These are phyloP conservation scores for Epithele typhae DNA, from an alignment of 768 basidiomycete species.

Conservation along the genomic window DNA sequence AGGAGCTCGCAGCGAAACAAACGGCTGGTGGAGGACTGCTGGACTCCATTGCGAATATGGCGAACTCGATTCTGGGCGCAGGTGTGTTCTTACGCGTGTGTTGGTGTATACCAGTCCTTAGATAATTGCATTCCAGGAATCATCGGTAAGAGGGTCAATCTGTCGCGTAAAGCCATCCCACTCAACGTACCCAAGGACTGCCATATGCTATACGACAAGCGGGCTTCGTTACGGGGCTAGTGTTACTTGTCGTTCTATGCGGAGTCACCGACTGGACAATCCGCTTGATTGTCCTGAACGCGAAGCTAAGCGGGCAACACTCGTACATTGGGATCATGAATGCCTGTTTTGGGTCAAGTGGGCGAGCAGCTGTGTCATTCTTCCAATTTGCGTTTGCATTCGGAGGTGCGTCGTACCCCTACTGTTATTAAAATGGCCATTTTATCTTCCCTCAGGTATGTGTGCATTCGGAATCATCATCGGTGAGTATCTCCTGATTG, in stretches of 20 bases:
- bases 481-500: constrained; percentile 31
- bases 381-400: constrained; percentile 99
- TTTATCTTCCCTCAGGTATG: constrained; percentile 53
- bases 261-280: constrained; percentile 97
- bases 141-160: constrained; percentile 72
- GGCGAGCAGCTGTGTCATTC: constrained; percentile 91
- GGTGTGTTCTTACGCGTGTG: constrained; percentile 39
- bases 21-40: constrained; percentile 69
- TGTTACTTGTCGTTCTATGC: constrained; percentile 79
- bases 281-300: constrained; percentile 90
- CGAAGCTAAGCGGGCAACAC: constrained; percentile 88
- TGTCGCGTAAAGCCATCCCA: no score
- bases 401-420: constrained; percentile 55
- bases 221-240: constrained; percentile 83
- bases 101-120: no score
- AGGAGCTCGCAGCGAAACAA: constrained; percentile 65
- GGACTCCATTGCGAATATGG: constrained; percentile 89
- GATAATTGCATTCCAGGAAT: constrained; percentile 49
- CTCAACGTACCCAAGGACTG: constrained; percentile 59
- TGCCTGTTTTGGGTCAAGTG: constrained; percentile 85
- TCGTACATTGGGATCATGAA: constrained; percentile 96
- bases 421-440: constrained; percentile 6
- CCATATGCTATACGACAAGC: constrained; percentile 95
- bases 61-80: constrained; percentile 93
- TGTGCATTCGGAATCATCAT: constrained; percentile 98